These are phyloP conservation scores for Esteya vermicola DNA, from an alignment of 2,329 filamentous ascomycete species.

Conservation along the genomic window DNA sequence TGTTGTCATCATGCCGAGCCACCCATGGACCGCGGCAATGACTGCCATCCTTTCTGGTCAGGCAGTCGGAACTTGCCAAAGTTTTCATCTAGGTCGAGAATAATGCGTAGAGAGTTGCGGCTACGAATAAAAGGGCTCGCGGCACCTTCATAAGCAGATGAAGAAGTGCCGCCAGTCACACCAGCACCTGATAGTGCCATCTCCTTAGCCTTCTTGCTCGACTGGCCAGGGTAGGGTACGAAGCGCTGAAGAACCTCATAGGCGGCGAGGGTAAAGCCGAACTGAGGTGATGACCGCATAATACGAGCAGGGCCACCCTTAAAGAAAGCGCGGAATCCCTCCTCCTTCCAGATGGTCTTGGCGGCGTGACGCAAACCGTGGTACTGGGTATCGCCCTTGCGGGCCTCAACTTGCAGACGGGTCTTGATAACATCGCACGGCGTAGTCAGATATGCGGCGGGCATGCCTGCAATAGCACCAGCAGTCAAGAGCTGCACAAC, in stretches of 20 bases:
- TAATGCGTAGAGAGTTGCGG: conserved; percentile 87
- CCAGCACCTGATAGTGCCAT: conserved; percentile 9
- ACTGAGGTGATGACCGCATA: conserved; percentile 87
- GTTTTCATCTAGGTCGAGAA: conserved; percentile 84
- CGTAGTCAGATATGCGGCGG: conserved; percentile 85
- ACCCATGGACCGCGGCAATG: conserved; percentile 34
- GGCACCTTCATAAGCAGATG: conserved; percentile 37
- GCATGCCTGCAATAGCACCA: conserved; percentile 88
- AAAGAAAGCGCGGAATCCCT: conserved; percentile 95
- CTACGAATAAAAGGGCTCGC: conserved; percentile 45
- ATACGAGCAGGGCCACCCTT: conserved; percentile 95
- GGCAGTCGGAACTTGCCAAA: conserved; percentile 64
- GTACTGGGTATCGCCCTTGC: conserved; percentile 86
- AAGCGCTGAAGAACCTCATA: conserved; percentile 81
- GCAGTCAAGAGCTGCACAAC: conserved; percentile 84
- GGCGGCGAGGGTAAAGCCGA: conserved; percentile 90
- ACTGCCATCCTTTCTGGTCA: conserved; percentile 36
- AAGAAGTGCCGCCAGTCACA: conserved; percentile 9
- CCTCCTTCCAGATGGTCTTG: conserved; percentile 69
- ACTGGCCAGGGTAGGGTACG: conserved; percentile 54
- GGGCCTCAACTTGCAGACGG: conserved; percentile 88
- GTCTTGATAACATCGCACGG: conserved; percentile 99
- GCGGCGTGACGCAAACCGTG: conserved; percentile 78
- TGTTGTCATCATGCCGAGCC: conserved; percentile 18
- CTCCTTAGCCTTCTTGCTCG: conserved; percentile 33